Conservation (phyloP, 2,329 filamentous ascomycete species). For the Trichoderma polysporum region DNA sequence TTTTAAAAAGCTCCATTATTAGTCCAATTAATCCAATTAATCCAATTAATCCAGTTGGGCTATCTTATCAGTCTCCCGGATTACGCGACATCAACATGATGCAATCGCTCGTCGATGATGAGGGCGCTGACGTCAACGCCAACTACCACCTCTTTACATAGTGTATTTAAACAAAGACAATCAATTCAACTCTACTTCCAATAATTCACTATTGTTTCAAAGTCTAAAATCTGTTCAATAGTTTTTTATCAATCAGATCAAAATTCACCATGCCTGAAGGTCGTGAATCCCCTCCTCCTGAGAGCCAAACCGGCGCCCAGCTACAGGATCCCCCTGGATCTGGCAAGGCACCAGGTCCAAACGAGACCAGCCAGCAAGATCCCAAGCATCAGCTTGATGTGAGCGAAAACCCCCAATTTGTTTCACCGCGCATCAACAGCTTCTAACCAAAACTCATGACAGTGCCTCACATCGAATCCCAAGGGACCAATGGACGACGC, state of each 20-base stretch:
- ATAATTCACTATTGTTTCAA: not conserved
- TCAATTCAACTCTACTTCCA: not conserved
- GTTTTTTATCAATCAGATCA: not conserved
- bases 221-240: not conserved
- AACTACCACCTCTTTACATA: not conserved
- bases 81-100: slow-evolving; percentile 21
- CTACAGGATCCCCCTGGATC: slow-evolving; percentile 56
- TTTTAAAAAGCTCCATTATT: not conserved
- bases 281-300: slow-evolving; percentile 75
- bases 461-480: slow-evolving; percentile 65
- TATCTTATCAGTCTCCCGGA: not conserved
- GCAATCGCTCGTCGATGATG: slow-evolving; percentile 12
- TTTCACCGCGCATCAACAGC: not conserved
- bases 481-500: slow-evolving; percentile 61
- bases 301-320: slow-evolving; percentile 65
- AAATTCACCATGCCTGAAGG: slow-evolving; percentile 65
- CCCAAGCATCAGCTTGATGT: slow-evolving; percentile 55
- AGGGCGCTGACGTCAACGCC: slow-evolving; percentile 20
- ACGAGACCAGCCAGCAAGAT: slow-evolving; percentile 49
- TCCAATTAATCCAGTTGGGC: not conserved
- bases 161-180: not conserved
- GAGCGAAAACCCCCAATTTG: slow-evolving; percentile 22
- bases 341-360: slow-evolving; percentile 33
- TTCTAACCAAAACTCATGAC: not conserved
- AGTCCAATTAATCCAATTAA: not conserved